Evolutionary conservation across 371 early-diverging fungal genomes (phyloP).

Genomic region (Massospora cicadina): DNA sequence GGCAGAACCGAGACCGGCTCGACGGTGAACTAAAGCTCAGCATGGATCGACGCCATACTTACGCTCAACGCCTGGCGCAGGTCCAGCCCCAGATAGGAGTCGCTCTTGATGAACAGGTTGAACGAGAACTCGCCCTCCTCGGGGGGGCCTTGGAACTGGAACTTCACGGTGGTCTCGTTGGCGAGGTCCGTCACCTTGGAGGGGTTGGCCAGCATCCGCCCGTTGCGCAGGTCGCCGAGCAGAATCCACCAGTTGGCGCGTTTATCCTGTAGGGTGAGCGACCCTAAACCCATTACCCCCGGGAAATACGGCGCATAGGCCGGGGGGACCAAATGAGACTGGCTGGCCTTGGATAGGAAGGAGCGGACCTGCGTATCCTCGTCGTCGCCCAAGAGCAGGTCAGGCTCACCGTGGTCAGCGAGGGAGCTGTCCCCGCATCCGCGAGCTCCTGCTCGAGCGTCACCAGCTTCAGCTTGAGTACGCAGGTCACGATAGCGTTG

Average conservation of each 20-base stretch:
- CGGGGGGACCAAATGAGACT: conserved; percentile 15
- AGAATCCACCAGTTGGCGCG: conserved; percentile 87
- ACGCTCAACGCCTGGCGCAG: conserved; percentile 52
- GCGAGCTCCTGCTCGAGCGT: conserved; percentile 15
- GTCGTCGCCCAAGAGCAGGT: conserved; percentile 3
- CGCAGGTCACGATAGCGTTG: conserved; percentile 57
- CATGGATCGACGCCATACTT: conserved; percentile 12
- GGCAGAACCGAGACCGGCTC: conserved; percentile 50
- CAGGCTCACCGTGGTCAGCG: conserved; percentile 11
- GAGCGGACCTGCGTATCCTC: conserved; percentile 8
- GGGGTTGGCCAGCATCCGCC: conserved; percentile 64
- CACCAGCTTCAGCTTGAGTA: conserved; percentile 29
- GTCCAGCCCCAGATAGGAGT: conserved; percentile 72
- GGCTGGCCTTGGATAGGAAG: conserved; percentile 3
- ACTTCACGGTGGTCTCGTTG: conserved; percentile 38
- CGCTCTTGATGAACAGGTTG: conserved; percentile 67
- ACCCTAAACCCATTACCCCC: conserved; percentile 7
- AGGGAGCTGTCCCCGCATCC: conserved; percentile 13
- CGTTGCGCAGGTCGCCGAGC: conserved; percentile 63
- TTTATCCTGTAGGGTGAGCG: conserved; percentile 26
- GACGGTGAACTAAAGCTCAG: conserved; percentile 21
- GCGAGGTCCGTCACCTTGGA: conserved; percentile 57
- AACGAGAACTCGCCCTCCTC: conserved; percentile 68
- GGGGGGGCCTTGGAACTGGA: conserved; percentile 90
- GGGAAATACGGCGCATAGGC: conserved; percentile 53